Conservation (phyloP, 2,329 filamentous ascomycete species). For the Xylaria sp. region DNA sequence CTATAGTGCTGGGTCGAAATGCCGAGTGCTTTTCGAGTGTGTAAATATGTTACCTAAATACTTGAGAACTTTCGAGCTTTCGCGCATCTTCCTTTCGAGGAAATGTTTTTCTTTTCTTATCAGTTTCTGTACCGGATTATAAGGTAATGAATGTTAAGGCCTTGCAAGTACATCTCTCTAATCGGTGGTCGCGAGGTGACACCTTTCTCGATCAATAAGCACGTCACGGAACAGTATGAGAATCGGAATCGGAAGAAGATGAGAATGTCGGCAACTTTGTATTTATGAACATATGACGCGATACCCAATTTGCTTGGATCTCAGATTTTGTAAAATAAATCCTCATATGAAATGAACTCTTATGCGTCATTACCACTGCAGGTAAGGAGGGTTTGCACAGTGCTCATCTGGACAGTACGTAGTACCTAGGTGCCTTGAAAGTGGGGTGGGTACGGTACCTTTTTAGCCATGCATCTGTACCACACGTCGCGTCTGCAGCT, state of each 20-base stretch:
- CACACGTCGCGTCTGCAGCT: constrained; percentile 37
- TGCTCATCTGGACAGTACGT: constrained; percentile 14
- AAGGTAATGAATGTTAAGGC: too few species aligned
- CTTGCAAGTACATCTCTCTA: too few species aligned
- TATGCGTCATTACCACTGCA: background rate
- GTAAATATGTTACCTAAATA: too few species aligned
- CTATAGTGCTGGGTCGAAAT: background rate
- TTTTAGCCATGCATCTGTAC: constrained; percentile 5
- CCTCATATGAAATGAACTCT: background rate
- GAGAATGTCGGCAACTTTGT: too few species aligned
- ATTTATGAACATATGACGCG: background rate
- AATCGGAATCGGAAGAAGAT: background rate
- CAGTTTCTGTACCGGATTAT: too few species aligned
- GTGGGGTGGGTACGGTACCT: constrained; percentile 9
- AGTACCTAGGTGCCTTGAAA: too few species aligned
- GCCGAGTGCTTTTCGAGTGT: too few species aligned
- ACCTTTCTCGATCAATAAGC: background rate
- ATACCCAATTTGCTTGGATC: background rate
- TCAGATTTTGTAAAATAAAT: background rate
- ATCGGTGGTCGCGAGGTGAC: too few species aligned
- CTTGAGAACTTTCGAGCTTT: too few species aligned
- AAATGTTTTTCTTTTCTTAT: too few species aligned
- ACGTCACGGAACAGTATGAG: background rate
- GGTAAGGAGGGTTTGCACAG: constrained; percentile 29
- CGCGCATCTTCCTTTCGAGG: too few species aligned